Evolutionary conservation across 352 stramenopile genomes (phyloP), one percentile per base, ranked within the genome.

Genomic region (Phytopythium helicoides): DNA sequence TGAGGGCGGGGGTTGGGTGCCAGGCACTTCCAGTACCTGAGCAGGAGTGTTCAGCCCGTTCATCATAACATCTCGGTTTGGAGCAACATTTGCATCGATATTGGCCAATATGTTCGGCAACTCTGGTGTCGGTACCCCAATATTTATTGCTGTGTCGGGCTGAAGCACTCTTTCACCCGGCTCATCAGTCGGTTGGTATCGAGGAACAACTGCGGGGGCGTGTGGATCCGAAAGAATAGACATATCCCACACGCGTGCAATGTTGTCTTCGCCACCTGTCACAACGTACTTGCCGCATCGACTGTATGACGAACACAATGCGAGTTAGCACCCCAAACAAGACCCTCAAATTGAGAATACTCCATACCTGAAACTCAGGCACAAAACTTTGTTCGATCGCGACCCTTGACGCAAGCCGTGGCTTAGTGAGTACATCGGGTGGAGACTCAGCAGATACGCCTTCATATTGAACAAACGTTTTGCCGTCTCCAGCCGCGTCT

Each of bases 211-310:
- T 15, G 66, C 67, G 48, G 74, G 74, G 3, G 71, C 74, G 33
- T 83, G 56, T 9, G 71, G 60, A 16, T 63, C 50, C 19, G 66
- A 79, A 36, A 79, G 62, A 19, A 86, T 60, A 8, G 75, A 84
- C 40, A 90, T 83, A 62, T 88, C 71, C 94, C 92, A 99, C 21
- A 98, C 72, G 21, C 92, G 80, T 35, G 78, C 89, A 15, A 98
- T 81, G 40, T 90, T 94, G 74, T 99, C 95, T 67, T 98, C 89
- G 7, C 87, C 89, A 6, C 94, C 96, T 25, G 95, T 97, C 4
- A 89, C 88, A 47, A 99, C 87, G 56, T 72, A 97, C 67, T 71
- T 83, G 64, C 66, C 94, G 71, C 55, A 96, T 28, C 58, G 91
- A 82, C 76, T 92, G 77, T 15, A 75, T 28, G 31, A 47, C 54